Base-by-base conservation (phyloP, 352 stramenopile genomes). In the Phytophthora pluvialis region DNA sequence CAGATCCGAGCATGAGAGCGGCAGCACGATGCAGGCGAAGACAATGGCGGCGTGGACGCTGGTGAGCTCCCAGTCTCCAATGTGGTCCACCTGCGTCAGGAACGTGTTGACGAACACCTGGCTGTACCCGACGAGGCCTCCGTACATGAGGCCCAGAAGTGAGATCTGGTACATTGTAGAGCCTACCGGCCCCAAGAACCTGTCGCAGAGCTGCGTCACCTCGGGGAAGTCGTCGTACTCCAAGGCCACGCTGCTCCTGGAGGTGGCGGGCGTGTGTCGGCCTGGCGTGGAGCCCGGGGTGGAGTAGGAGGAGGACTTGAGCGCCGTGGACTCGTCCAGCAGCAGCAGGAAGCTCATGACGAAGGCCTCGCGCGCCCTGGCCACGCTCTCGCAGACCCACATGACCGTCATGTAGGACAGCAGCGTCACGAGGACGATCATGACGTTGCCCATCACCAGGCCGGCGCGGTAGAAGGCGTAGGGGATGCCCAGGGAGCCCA, bases 61-160 rank as follows among this genome's bases (percentile, higher is more conserved):
- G 25, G 77, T 78, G 56, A 93, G 49, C 16, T 83, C 51, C 42
- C 90, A 73, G 9, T 62, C 60, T 31, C 75, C 78, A 33, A 90
- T 71, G 44, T 79, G 81, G 10, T 81, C 73, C 29, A 95, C 64
- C 55, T 94, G 86, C 3, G 78, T 86, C 50, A 90, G 60, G 49
- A 95, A 88, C 33, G 77, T 94, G 52, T 93, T 94, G 65, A 91
- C 80, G 58, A 98, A 98, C 15, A 98, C 91, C 70, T 98, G 91
- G 44, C 85, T 93, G 69, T 97, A 98, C 1, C 89, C 91, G 0
- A 98, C 54, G 2, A 97, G 65, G 0, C 89, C 91, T 56, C 90
- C 85, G 60, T 95, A 97, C 88, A 97, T 97, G 52, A 97, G 75
- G 2, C 81, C 83, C 5, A 97, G 73, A 15, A 97, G 72, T 26